A percentile compares a stretch with the other conserved stretches of the same genome.
Evolutionary conservation across 2,329 filamentous ascomycete species (phyloP).

Genomic region (Aurifilum marmelostoma): DNA sequence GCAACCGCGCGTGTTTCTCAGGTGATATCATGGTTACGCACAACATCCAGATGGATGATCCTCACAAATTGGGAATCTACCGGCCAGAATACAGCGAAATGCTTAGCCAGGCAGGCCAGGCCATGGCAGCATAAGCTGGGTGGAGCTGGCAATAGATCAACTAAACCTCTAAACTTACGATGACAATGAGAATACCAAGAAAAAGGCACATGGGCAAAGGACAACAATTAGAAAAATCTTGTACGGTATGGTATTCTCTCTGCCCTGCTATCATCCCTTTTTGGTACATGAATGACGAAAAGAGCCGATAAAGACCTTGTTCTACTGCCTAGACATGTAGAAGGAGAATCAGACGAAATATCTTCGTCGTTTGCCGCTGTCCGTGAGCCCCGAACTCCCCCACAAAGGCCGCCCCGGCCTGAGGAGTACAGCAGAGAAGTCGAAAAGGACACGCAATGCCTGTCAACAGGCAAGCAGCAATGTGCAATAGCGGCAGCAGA

Average conservation of each 20-base stretch:
- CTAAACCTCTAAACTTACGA: background rate
- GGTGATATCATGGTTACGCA: background rate
- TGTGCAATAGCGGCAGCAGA: constrained; percentile 22
- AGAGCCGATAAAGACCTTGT: constrained; percentile 21
- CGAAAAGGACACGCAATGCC: background rate
- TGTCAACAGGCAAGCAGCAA: constrained; percentile 17
- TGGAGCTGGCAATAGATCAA: background rate
- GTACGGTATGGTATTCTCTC: constrained; percentile 7
- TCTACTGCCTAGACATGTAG: constrained; percentile 21
- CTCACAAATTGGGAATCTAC: background rate
- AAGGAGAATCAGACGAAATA: constrained; percentile 6
- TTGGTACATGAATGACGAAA: constrained; percentile 18
- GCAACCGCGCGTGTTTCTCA: background rate
- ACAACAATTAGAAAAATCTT: background rate
- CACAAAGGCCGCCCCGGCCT: background rate
- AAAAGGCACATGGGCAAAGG: background rate
- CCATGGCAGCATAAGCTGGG: background rate
- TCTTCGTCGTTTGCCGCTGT: background rate
- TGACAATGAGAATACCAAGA: background rate
- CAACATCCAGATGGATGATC: background rate
- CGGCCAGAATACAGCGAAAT: background rate
- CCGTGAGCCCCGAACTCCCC: background rate
- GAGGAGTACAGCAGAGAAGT: background rate
- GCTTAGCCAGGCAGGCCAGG: background rate
- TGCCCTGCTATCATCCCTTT: constrained; percentile 3